phyloP scores from a whole-genome alignment of 495 filamentous ascomycete species.

The Polyplosphaeria fusca region DNA sequence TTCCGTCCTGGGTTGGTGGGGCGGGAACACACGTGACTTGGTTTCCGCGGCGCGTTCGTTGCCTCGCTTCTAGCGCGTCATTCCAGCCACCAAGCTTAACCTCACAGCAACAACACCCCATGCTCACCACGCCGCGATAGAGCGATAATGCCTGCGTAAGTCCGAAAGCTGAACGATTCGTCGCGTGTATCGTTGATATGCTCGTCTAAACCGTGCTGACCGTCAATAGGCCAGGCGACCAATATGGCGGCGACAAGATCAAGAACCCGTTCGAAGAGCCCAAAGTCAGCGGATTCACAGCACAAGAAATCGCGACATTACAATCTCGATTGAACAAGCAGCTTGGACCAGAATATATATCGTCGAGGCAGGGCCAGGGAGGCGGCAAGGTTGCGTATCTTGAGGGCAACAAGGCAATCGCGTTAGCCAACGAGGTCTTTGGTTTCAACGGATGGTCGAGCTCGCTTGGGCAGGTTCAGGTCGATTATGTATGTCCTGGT shows the following conservation, averaged over 20 bases:
- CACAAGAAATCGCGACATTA: constrained; percentile 83
- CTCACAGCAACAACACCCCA: constrained; percentile 3
- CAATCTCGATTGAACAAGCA: constrained; percentile 84
- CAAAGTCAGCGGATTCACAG: constrained; percentile 74
- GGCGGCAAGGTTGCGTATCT: constrained; percentile 89
- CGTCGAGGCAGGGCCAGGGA: constrained; percentile 71
- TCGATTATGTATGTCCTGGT: constrained; percentile 70
- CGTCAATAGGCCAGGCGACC: constrained; percentile 69
- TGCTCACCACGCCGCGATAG: constrained; percentile 14
- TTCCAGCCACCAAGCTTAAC: constrained; percentile 20
- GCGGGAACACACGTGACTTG: constrained; percentile 10
- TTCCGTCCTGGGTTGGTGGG: background rate
- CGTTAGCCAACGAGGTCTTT: constrained; percentile 95
- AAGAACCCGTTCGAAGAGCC: constrained; percentile 79
- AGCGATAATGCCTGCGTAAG: constrained; percentile 31
- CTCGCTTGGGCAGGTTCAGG: constrained; percentile 78
- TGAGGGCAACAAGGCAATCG: constrained; percentile 88
- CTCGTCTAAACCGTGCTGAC: background rate
- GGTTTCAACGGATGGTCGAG: constrained; percentile 99
- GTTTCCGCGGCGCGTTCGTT: constrained; percentile 10
- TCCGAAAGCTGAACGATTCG: background rate
- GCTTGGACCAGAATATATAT: constrained; percentile 96
- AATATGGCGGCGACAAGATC: constrained; percentile 51
- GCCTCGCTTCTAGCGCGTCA: constrained; percentile 10
- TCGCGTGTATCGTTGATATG: background rate